These are phyloP conservation scores for Aspergillus novofumigatus DNA, from an alignment of 2,329 filamentous ascomycete genomes.

Conservation along the genomic window DNA sequence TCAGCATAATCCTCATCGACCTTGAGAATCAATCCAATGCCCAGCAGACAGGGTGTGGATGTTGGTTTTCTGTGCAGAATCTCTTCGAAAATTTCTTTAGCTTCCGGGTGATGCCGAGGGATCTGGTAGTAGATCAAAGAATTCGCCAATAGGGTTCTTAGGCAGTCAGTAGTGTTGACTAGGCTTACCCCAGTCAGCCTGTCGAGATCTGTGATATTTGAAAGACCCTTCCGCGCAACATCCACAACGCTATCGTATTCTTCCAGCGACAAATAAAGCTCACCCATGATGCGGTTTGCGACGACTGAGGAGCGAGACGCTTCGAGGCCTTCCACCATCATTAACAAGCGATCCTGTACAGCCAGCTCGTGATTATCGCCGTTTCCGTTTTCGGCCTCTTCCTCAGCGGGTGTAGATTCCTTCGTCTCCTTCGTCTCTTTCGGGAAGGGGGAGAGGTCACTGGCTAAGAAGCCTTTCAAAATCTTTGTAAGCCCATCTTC, in stretches of 20 bases:
- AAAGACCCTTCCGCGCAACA: conserved; percentile 69
- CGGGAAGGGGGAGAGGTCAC: conserved; percentile 78
- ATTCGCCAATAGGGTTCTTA: conserved; percentile 77
- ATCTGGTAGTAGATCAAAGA: conserved; percentile 85
- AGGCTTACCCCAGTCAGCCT: conserved; percentile 66
- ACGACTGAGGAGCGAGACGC: conserved; percentile 66
- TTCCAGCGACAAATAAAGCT: conserved; percentile 79
- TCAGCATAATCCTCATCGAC: conserved; percentile 85
- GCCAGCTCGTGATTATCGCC: conserved; percentile 50
- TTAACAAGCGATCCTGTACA: conserved; percentile 72
- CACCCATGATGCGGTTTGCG: conserved; percentile 75
- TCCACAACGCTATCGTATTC: conserved; percentile 81
- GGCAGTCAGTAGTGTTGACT: conserved; percentile 65
- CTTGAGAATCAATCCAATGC: conserved; percentile 85
- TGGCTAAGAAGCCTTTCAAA: conserved; percentile 75
- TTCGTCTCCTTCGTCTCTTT: conserved; percentile 38
- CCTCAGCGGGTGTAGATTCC: conserved; percentile 5
- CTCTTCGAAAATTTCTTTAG: conserved; percentile 76
- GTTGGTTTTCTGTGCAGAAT: conserved; percentile 71
- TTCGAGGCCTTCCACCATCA: conserved; percentile 72
- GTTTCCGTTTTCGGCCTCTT: conserved; percentile 30
- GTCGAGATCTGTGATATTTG: conserved; percentile 57
- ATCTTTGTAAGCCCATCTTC: conserved; percentile 78
- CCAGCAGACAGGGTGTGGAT: conserved; percentile 78
- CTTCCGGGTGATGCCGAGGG: conserved; percentile 83